Conservation (phyloP, 2,329 filamentous ascomycete species). For the Pestalotiopsis sp. region DNA sequence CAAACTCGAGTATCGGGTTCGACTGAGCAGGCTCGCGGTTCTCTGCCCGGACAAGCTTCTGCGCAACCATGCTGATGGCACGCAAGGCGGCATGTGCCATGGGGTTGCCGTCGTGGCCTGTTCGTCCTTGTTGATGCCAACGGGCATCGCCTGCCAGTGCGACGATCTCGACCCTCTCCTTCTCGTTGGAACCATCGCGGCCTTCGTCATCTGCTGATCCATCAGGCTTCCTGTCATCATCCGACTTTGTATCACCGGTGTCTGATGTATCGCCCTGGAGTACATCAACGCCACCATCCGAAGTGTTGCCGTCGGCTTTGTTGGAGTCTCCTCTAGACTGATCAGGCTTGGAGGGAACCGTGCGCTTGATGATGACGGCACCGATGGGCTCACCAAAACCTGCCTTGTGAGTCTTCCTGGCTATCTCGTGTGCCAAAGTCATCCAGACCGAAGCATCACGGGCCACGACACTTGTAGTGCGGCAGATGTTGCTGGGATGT, state of each 20-base stretch:
- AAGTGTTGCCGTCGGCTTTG: constrained; percentile 11
- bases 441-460: constrained; percentile 68
- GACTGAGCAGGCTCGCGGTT: constrained; percentile 39
- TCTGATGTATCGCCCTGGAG: constrained; percentile 7
- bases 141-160: constrained; percentile 78
- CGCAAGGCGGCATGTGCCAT: constrained; percentile 79
- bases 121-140: constrained; percentile 58
- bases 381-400: constrained; percentile 72
- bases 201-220: constrained; percentile 13
- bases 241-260: constrained; percentile 3
- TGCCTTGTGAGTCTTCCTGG: constrained; percentile 56
- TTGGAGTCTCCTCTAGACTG: constrained; percentile 15
- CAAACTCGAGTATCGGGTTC: constrained; percentile 52
- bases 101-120: constrained; percentile 64
- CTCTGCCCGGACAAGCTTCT: constrained; percentile 63
- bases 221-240: constrained; percentile 13
- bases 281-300: constrained; percentile 7
- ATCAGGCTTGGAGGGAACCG: constrained; percentile 26
- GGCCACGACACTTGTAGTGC: constrained; percentile 70
- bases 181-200: constrained; percentile 21
- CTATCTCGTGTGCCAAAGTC: constrained; percentile 67
- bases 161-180: constrained; percentile 56
- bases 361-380: constrained; percentile 73
- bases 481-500: constrained; percentile 73
- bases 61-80: constrained; percentile 81